Evolutionary conservation across 2,329 filamentous ascomycete species (phyloP).

Genomic region (Fusarium nanum): DNA sequence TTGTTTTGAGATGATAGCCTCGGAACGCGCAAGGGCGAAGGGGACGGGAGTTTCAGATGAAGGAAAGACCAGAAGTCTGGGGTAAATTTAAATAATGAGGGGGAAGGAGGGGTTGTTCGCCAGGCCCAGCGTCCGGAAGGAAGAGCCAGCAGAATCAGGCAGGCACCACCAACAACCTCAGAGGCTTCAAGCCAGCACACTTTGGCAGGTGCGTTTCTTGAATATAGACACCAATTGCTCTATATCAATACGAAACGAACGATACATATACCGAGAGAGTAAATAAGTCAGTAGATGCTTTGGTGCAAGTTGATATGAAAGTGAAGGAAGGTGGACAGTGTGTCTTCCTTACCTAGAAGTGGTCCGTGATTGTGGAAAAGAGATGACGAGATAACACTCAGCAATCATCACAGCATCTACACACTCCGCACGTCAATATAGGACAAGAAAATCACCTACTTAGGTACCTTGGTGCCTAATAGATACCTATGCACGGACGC

Average conservation of each 20-base stretch:
- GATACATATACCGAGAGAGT: not conserved
- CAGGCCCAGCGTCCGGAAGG: slow-evolving; percentile 13
- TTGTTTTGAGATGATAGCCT: not conserved
- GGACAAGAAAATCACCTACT: not conserved
- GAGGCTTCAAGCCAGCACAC: slow-evolving; percentile 24
- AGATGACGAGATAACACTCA: not conserved
- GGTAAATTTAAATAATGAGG: slow-evolving; percentile 1
- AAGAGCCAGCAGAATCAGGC: slow-evolving; percentile 8
- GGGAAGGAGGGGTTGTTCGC: slow-evolving; percentile 5
- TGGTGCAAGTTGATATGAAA: not conserved
- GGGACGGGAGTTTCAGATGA: not conserved
- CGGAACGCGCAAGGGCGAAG: not conserved
- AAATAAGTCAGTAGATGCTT: not conserved
- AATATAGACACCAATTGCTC: not conserved
- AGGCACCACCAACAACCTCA: slow-evolving; percentile 5
- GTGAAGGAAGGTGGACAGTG: not conserved
- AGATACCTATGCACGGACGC: not conserved
- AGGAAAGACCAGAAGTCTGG: slow-evolving; percentile 14
- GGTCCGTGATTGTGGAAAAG: not conserved
- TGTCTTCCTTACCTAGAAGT: not conserved
- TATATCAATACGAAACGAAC: not conserved
- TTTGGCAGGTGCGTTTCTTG: not conserved
- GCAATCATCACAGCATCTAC: not conserved
- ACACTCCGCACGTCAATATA: not conserved
- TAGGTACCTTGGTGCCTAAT: not conserved